Evolutionary conservation across 768 basidiomycete genomes (phyloP), one percentile per base, ranked within the genome.

Genomic region (Mycena vulgaris): DNA sequence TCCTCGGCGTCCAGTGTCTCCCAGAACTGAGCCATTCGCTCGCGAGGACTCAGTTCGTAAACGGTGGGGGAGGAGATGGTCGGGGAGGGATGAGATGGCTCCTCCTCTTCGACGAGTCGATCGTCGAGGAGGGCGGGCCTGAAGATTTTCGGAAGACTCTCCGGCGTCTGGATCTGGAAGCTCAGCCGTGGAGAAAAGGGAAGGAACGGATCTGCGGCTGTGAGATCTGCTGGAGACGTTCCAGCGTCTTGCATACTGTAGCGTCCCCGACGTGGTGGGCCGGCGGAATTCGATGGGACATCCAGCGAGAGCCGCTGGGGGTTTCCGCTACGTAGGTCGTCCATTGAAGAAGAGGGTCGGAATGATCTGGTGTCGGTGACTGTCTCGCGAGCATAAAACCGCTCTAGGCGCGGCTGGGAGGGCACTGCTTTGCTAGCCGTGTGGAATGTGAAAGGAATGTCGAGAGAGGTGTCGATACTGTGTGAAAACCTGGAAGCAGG

Each of bases 1-100:
- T 78, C 79, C 65, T 85, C 85, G n/a, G 75, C 75, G 72, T 87
- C 86, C n/a, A 88, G 71, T 23, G 77, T 76, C 31, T 87, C 83
- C 87, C 87, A 88, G 70, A 88, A 85, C 28, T 79, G 73, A 5
- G 75, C 71, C 74, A 78, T 78, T 19, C 79, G 77, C 40, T 81
- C 74, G 25, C 67, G 74, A 37, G 78, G 58, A 49, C 63, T 74
- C 23, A 70, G 25, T 40, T 71, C 66, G 42, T 64, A 73, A 47
- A 73, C 28, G 31, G 72, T 73, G 53, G 72, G 72, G 35, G 72
- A 73, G 14, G 63, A 63, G 27, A 63, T 60, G 6, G n/a, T 62
- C 21, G 64, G 63, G 16, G 71, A 66, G 11, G 42, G 27, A 2
- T 64, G 53, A 31, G 65, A 11, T 21, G 51, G 33, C 31, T 67